Evolutionary conservation across 768 basidiomycete species (phyloP).

Genomic region (Lactarius pseudohatsudake): DNA sequence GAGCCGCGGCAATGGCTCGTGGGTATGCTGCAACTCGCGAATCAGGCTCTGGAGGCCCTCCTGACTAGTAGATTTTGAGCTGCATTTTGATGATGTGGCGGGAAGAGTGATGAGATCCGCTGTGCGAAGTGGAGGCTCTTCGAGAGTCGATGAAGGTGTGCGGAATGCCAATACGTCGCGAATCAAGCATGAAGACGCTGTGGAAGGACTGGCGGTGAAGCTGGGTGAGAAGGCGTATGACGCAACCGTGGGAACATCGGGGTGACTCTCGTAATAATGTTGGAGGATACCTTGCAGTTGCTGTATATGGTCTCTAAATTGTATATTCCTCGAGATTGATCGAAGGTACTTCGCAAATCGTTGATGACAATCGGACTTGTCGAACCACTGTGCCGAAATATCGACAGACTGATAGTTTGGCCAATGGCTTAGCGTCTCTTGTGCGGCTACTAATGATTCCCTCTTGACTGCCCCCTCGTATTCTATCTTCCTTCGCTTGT

Average conservation of each 20-base stretch:
- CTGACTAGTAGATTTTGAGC: background rate
- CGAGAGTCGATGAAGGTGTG: background rate
- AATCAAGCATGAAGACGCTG: background rate
- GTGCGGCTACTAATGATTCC: background rate
- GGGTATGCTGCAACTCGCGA: conserved; percentile 2
- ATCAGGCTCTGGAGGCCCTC: conserved; percentile 5
- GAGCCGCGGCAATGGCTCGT: background rate
- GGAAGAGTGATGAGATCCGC: too few species aligned
- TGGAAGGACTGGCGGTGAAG: background rate
- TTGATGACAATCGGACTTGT: background rate
- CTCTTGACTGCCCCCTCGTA: background rate
- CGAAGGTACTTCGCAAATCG: background rate
- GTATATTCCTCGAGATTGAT: conserved; percentile 6
- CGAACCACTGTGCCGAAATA: conserved; percentile 1
- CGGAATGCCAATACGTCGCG: background rate
- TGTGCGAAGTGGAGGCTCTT: background rate
- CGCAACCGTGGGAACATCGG: background rate
- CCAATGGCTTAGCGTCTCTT: background rate
- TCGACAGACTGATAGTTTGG: background rate
- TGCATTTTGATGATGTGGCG: background rate
- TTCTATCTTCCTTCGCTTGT: background rate
- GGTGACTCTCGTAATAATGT: background rate
- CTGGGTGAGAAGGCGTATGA: background rate
- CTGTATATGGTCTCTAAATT: conserved; percentile 5
- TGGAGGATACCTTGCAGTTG: conserved; percentile 2